Conservation (phyloP, 805 yeast species). For the Sugiyamaella marilandica region DNA sequence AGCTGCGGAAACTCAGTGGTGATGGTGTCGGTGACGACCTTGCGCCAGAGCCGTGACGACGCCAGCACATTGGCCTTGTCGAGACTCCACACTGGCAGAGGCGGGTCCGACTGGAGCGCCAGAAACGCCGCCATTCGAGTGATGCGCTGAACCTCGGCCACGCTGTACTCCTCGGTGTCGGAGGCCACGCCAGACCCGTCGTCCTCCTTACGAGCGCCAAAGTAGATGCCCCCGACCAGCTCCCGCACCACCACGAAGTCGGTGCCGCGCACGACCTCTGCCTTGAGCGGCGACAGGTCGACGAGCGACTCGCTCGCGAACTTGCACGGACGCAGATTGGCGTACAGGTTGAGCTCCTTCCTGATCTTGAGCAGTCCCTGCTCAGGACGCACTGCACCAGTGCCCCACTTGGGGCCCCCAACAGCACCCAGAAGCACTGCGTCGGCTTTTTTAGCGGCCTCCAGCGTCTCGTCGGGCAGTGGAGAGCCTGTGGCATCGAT, state of each 20-base stretch:
- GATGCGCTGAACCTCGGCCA: slow-evolving; percentile 89
- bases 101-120: slow-evolving; percentile 91
- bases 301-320: slow-evolving; percentile 81
- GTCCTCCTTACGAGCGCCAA: slow-evolving; percentile 93
- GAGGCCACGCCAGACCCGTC: slow-evolving; percentile 81
- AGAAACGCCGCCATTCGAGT: slow-evolving; percentile 97
- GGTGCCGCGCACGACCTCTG: slow-evolving; percentile 83
- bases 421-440: slow-evolving; percentile 98
- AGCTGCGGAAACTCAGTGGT: slow-evolving; percentile 86
- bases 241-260: slow-evolving; percentile 93
- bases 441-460: slow-evolving; percentile 78
- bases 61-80: slow-evolving; percentile 98
- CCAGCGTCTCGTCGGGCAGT: slow-evolving; percentile 77
- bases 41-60: slow-evolving; percentile 93
- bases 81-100: slow-evolving; percentile 90
- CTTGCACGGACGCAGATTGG: slow-evolving; percentile 94
- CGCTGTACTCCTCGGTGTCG: slow-evolving; percentile 91
- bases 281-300: slow-evolving; percentile 81
- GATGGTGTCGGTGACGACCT: slow-evolving; percentile 81
- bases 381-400: slow-evolving; percentile 94
- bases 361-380: slow-evolving; percentile 93
- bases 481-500: slow-evolving; percentile 96
- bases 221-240: slow-evolving; percentile 96
- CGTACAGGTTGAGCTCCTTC: slow-evolving; percentile 89
- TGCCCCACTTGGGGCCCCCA: slow-evolving; percentile 99